Conservation (phyloP, 257 asterid species). For the Solanum microdontum region DNA sequence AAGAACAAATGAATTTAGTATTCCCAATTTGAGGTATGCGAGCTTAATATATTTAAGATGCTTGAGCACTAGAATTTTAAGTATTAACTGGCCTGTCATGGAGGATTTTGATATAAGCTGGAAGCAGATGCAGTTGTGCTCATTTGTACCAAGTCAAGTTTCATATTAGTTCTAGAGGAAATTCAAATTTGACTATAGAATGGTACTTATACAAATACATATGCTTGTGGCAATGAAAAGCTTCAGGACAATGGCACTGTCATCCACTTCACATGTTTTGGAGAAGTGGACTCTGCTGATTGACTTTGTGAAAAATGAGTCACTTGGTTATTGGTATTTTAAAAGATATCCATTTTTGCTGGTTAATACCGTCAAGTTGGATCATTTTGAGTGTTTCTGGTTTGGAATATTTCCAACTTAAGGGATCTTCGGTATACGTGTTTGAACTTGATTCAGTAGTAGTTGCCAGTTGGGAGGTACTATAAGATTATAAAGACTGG, state of each 20-base stretch:
- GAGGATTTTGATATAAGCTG: neutral
- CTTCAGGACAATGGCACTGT: neutral
- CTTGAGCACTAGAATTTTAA: neutral
- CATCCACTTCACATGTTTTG: neutral
- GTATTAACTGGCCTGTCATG: neutral
- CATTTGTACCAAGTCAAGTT: neutral
- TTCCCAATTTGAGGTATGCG: neutral
- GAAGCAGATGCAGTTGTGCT: neutral
- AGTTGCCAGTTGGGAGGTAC: neutral
- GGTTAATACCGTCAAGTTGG: neutral
- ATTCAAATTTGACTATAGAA: neutral
- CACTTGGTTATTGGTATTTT: neutral
- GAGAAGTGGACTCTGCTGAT: neutral
- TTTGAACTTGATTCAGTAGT: neutral
- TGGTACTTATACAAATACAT: neutral
- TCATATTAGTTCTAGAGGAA: neutral
- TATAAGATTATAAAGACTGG: neutral
- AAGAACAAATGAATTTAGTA: neutral
- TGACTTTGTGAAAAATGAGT: neutral
- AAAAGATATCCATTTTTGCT: neutral
- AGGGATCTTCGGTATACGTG: neutral
- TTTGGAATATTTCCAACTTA: neutral
- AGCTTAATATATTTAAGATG: neutral
- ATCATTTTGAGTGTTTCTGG: neutral
- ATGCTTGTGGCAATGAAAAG: neutral